Evolutionary conservation across 352 stramenopile genomes (phyloP).

Genomic region (Pythium brachiatum): DNA sequence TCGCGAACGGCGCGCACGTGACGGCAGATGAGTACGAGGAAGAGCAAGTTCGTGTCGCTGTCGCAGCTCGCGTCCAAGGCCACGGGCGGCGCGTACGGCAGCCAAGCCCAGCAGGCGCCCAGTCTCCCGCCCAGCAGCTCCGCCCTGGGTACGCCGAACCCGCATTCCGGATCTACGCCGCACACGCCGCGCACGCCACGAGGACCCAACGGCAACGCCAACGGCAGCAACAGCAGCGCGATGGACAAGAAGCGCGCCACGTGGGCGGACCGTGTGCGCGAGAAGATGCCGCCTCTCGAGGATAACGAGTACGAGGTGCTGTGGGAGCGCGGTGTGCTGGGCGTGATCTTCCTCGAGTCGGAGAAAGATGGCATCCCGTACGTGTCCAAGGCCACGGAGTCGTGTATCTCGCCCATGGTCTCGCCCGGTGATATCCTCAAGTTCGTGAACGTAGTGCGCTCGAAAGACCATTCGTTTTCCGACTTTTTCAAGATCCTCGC

Average conservation of each 20-base stretch:
- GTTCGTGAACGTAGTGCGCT: constrained; percentile 83
- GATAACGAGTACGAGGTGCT: constrained; percentile 87
- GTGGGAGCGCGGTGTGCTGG: constrained; percentile 83
- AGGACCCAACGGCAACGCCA: background rate
- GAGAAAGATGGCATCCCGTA: constrained; percentile 85
- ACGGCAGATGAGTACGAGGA: constrained; percentile 18
- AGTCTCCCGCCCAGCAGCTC: constrained; percentile 16
- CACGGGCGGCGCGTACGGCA: constrained; percentile 33
- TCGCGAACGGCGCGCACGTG: background rate
- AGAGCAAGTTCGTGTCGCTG: constrained; percentile 63
- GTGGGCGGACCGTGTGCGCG: constrained; percentile 78
- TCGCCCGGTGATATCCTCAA: constrained; percentile 76
- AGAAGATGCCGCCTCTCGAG: constrained; percentile 69
- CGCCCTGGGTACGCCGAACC: background rate
- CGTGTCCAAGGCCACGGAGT: constrained; percentile 85
- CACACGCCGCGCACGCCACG: background rate
- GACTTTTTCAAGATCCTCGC: constrained; percentile 90
- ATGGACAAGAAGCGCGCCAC: constrained; percentile 31
- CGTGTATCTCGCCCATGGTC: constrained; percentile 74
- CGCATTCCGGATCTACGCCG: background rate
- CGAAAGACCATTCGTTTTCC: constrained; percentile 84
- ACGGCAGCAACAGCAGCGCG: background rate
- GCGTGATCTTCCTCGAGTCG: constrained; percentile 85
- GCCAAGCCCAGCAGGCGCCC: constrained; percentile 7
- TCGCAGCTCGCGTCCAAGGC: constrained; percentile 42